Base-by-base conservation (phyloP, 176 grass and related monocot genomes). In the Phyllostachys edulis region DNA sequence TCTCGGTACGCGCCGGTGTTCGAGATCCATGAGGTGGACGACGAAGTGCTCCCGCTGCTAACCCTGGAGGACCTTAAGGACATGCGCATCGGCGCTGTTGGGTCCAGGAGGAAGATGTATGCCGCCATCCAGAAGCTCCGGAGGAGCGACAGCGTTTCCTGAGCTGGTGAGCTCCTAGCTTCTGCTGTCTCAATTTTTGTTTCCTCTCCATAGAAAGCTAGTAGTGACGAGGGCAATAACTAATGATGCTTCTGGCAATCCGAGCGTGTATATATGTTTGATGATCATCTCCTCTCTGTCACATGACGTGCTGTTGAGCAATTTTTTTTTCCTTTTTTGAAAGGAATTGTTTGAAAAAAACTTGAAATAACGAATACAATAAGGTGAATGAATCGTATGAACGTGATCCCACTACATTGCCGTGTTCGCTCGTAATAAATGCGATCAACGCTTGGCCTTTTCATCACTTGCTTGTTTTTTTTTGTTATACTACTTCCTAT, bases 11-110 rank as follows among this genome's bases (percentile, higher is more conserved):
- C 82, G 1, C 93, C 82, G 1, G 85, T 93, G 13, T 98, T 98
- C 64, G 87, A 95, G 91, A 92, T 93, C 77, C 93, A 95, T 73
- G 96, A 98, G 87, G 96, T 95, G 50, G 96, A 98, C 50, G 89
- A 93, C 5, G 87, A 88, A 56, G 93, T 92, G 72, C 83, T 98
- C 36, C 93, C 96, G 7, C 49, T 95, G 82, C 91, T 98, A n/a
- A 98, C 96, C 2, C 34, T 95, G 18, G 93, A 95, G 37, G 96
- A 98, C 76, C 86, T 98, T 76, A 98, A 90, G 85, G 93, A 98
- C 75, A 98, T 98, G 96, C 91, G 91, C 56, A 95, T 98, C 14
- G 92, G 84, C 73, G 96, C 96, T 12, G 93, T 98, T 29, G 96
- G 96, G 1, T 85, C 96, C 13, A 82, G 91, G 90, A 93, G 96